phyloP scores from a whole-genome alignment of 345 rosid species.

The Balakata baccata region DNA sequence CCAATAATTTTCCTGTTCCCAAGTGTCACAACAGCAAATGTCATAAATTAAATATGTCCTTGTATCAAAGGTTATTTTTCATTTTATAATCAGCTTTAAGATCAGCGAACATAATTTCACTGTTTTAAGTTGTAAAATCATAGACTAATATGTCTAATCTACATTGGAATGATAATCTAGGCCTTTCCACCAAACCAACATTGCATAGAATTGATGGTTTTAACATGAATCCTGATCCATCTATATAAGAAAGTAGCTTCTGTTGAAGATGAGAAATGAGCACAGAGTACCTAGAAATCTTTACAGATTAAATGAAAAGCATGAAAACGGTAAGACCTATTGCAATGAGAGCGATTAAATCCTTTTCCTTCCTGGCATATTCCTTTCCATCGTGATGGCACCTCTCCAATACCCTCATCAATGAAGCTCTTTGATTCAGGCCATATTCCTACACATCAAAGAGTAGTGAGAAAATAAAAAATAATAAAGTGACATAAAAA shows the following conservation, averaged over 20 bases:
- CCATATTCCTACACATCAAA: constrained; percentile 18
- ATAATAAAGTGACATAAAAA: not conserved
- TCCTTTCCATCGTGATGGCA: constrained; percentile 21
- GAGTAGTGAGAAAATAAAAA: not conserved
- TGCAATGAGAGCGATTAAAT: constrained; percentile 18
- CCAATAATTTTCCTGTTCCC: constrained; percentile 21
- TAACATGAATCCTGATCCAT: not conserved
- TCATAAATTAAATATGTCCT: not conserved
- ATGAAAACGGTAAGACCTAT: constrained; percentile 5
- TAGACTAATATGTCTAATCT: too few species aligned
- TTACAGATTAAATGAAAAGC: not conserved
- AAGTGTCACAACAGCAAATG: not conserved
- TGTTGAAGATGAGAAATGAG: not conserved
- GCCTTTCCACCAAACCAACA: not conserved
- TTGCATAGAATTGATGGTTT: not conserved
- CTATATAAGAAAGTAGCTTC: not conserved
- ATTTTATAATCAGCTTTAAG: not conserved
- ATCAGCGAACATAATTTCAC: not conserved
- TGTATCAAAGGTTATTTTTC: too few species aligned
- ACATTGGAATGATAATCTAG: not conserved
- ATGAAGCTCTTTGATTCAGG: constrained; percentile 21
- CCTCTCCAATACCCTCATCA: constrained; percentile 4
- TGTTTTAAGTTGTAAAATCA: too few species aligned
- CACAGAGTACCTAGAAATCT: not conserved
- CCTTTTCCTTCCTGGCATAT: constrained; percentile 18